Evolutionary conservation across 306 rosid species (phyloP).

Genomic region (Malus fusca): DNA sequence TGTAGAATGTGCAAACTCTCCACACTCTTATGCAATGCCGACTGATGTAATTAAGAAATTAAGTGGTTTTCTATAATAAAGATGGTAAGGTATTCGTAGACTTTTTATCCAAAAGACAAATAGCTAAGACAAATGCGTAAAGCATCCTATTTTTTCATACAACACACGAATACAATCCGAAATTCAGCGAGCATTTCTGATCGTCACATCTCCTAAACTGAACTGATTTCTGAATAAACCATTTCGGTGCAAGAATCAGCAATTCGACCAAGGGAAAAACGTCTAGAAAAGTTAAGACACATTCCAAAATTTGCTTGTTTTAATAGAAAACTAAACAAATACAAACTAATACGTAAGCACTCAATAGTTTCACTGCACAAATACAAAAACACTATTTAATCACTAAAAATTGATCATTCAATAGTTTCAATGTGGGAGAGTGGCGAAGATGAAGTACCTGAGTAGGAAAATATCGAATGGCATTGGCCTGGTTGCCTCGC

Average conservation of each 20-base stretch:
- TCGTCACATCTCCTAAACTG: neutral
- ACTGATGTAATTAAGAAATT: neutral
- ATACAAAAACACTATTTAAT: neutral
- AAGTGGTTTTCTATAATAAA: neutral
- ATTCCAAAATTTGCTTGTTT: neutral
- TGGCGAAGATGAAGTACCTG: slow-evolving; percentile 42
- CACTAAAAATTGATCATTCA: neutral
- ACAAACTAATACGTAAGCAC: neutral
- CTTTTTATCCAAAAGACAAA: neutral
- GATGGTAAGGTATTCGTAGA: neutral
- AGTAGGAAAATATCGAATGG: slow-evolving; percentile 87
- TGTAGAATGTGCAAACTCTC: neutral
- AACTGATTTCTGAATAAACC: neutral
- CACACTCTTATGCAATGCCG: neutral
- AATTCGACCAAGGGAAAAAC: neutral
- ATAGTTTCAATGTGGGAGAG: neutral
- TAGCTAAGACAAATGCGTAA: neutral
- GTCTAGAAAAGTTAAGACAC: neutral
- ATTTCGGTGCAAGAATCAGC: neutral
- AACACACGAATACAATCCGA: neutral
- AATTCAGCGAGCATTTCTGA: neutral
- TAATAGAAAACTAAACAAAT: neutral
- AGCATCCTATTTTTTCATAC: neutral
- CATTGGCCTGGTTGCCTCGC: slow-evolving; percentile 89
- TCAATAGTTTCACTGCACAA: neutral